Evolutionary conservation across 2,329 filamentous ascomycete species (phyloP), one percentile per base, ranked within the genome.

Genomic region (Colletotrichum echinochloae): DNA sequence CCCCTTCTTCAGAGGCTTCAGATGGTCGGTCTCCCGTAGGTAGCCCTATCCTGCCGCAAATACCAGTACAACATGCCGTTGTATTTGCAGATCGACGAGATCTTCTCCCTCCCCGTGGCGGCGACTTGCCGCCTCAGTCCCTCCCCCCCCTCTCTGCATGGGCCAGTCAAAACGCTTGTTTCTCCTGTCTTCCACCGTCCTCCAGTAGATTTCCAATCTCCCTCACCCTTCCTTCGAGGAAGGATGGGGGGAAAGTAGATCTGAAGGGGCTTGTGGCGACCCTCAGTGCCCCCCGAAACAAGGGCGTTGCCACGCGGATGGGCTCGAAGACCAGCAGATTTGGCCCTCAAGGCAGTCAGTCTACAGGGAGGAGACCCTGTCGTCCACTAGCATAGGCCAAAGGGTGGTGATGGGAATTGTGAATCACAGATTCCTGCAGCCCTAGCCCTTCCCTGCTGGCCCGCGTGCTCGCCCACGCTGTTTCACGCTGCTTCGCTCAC

Each of bases 141-240:
- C n/a, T n/a, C n/a, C n/a, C n/a, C n/a, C n/a, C 62, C 30, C 49
- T 48, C 30, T n/a, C 23, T 41, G 56, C 51, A 57, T 44, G 49
- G 49, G 44, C 56, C 64, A 70, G 62, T 70, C 20, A 39, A 54
- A 49, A 60, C 39, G 46, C 46, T 60, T 51, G 44, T 51, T 49
- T 61, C n/a, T 49, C 16, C 44, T 37, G 59, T 30, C 33, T 41
- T 9, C 35, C 41, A 33, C 51, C 51, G n/a, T 30, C 55, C 41
- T 14, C 39, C 30, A n/a, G 49, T 26, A 41, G 41, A n/a, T 67
- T 48, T 67, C 49, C 49, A 52, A 52, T 14, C 2, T 8, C n/a
- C 59, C 23, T 33, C 6, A 8, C 16, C n/a, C 23, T 35, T 20
- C 6, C 30, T 18, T 54, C 28, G 4, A 54, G 23, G 23, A 30